Percentiles rank a stretch among this genome's conserved stretches.
These are phyloP conservation scores for Dunaliella salina DNA, from an alignment of 163 green algal species.

Conservation along the genomic window DNA sequence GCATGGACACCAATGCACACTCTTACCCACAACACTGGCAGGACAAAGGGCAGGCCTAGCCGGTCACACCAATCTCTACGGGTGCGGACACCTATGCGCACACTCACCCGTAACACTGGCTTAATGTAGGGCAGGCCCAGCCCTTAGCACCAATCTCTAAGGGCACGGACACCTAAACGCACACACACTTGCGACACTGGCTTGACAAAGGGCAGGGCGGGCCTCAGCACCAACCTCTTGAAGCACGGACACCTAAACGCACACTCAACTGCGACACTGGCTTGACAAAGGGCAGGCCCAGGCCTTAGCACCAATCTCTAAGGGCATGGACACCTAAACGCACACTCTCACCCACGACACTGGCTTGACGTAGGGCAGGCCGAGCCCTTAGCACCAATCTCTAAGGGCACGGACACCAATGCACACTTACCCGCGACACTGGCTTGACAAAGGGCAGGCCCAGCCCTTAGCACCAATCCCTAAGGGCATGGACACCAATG, in stretches of 20 bases:
- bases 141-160: slow-evolving; percentile 53
- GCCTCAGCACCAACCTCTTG: too few relatives aligned
- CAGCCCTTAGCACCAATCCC: slow-evolving; percentile 44
- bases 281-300: slow-evolving; percentile 49
- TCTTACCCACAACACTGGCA: slow-evolving; percentile 12
- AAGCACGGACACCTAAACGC: too few relatives aligned
- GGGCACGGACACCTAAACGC: slow-evolving; percentile 45
- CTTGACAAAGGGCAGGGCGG: slow-evolving; percentile 38
- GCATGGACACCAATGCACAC: slow-evolving; percentile 19
- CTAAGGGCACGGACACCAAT: slow-evolving; percentile 50
- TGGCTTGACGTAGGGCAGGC: too few relatives aligned
- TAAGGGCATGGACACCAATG: too few relatives aligned
- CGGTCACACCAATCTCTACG: slow-evolving; percentile 53
- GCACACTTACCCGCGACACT: slow-evolving; percentile 24
- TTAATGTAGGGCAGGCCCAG: slow-evolving; percentile 40
- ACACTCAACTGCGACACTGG: slow-evolving; percentile 23
- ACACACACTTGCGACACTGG: slow-evolving; percentile 39
- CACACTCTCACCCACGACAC: too few relatives aligned
- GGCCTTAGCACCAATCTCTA: slow-evolving; percentile 49
- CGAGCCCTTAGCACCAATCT: slow-evolving; percentile 50
- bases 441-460: slow-evolving; percentile 39
- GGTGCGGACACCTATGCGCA: slow-evolving; percentile 42
- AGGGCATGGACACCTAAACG: slow-evolving; percentile 36
- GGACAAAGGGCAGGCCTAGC: slow-evolving; percentile 39
- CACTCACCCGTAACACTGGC: slow-evolving; percentile 33